Evolutionary conservation across 345 rosid genomes (phyloP).

Genomic region (Fremontodendron californicum): DNA sequence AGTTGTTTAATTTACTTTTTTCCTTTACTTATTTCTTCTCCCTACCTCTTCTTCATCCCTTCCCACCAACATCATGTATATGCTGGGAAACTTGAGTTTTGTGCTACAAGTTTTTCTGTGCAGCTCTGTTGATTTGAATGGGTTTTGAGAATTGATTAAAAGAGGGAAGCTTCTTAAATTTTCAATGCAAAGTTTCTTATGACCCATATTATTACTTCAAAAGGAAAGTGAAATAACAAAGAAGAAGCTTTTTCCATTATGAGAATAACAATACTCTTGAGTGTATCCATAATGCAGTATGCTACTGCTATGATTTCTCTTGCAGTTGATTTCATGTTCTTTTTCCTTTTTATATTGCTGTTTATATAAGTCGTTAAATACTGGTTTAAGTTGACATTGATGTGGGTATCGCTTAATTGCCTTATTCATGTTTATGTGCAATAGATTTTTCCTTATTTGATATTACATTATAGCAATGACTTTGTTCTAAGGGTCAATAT

Average conservation of each 20-base stretch:
- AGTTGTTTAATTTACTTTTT: background rate
- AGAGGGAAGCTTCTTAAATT: background rate
- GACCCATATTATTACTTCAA: background rate
- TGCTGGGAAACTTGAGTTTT: background rate
- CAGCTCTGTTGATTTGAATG: background rate
- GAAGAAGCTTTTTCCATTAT: background rate
- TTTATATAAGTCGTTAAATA: background rate
- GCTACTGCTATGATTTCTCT: background rate
- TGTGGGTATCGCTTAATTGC: background rate
- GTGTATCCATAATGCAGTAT: background rate
- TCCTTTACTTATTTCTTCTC: background rate
- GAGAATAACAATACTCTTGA: background rate
- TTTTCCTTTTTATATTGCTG: background rate
- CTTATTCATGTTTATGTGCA: background rate
- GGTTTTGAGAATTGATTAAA: background rate
- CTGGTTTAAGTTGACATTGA: background rate
- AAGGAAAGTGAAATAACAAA: background rate
- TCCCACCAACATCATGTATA: background rate
- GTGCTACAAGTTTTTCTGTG: background rate
- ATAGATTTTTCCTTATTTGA: background rate
- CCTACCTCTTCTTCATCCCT: background rate
- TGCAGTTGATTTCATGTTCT: background rate
- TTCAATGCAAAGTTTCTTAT: background rate
- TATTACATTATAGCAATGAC: background rate
- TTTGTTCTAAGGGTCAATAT: background rate